Base-by-base conservation (phyloP, 306 rosid genomes). In the Cucurbita maxima region DNA sequence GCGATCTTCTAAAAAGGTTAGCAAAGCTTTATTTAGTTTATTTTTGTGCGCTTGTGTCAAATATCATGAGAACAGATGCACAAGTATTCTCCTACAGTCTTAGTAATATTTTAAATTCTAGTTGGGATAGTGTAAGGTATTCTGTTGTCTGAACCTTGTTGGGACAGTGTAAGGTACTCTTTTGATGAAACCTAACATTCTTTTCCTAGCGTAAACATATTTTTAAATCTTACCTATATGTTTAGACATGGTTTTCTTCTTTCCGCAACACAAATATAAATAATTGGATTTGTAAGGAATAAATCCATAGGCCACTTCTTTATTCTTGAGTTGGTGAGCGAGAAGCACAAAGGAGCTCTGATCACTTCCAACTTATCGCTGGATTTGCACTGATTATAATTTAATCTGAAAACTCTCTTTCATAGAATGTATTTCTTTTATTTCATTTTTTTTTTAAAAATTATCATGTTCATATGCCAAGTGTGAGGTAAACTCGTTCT, bases 1-100 rank as follows among this genome's bases (percentile, higher is more conserved):
- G 53, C 88, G 90, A 51, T 94, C 96, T 16, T 89, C 99, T 73
- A 87, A 54, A 79, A 94, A 89, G 87, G 99, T 94, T 43, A 76
- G 82, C 20, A 75, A 72, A 68, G 13, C 56, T 45, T 67, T 45
- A 44, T 22, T 3, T 44, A 67, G 38, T 47, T 67, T 34, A 8
- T 41, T 44, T 41, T 41, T 41, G 52, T 41, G 51, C 9, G 14
- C 72, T 44, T 20, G 38, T 44, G 37, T 67, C 18, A 67, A 45
- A 19, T 44, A 45, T 12, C 38, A 22, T 40, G 19, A 20, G 36
- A 67, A 44, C 11, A 20, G 72, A 5, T 67, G 30, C 71, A 43
- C 51, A 18, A 64, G 53, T 43, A 10, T 62, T n/a, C 71, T 63
- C 36, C 71, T n/a, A 64, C 25, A 43, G 4, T 64, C 11, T 63